A percentile compares a stretch with the other conserved stretches of the same genome.
Conservation (phyloP, 164 flowering plant genomes). For the Stephania cephalantha region DNA sequence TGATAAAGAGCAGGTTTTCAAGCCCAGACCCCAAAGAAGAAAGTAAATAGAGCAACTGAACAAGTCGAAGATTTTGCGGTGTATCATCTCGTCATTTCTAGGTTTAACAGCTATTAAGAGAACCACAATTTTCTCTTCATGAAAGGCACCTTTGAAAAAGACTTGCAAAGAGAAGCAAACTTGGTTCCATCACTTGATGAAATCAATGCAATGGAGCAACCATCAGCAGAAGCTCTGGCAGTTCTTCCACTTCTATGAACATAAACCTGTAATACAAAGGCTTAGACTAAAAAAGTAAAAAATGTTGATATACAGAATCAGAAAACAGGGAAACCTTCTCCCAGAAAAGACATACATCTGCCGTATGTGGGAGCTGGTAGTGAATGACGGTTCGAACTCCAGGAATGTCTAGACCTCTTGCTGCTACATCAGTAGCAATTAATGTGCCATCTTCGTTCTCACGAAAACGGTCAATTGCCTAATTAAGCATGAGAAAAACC, state of each 20-base stretch:
- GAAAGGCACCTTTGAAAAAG: conserved; percentile 74
- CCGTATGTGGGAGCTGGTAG: conserved; percentile 95
- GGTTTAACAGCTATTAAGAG: not conserved
- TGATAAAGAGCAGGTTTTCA: not conserved
- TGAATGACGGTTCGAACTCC: conserved; percentile 93
- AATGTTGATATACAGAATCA: not conserved
- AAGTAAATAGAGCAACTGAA: not conserved
- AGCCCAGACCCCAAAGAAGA: not conserved
- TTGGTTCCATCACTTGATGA: conserved; percentile 76
- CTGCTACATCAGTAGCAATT: conserved; percentile 94
- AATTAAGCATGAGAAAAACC: conserved; percentile 10
- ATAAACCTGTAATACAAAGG: conserved; percentile 49
- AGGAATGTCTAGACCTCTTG: conserved; percentile 91
- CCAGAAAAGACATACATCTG: conserved; percentile 51
- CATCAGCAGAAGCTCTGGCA: conserved; percentile 88
- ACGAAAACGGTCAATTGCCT: conserved; percentile 94
- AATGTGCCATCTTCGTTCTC: conserved; percentile 67
- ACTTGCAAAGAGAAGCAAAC: conserved; percentile 78
- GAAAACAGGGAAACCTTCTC: not conserved
- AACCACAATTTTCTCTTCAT: not conserved
- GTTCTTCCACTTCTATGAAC: conserved; percentile 99
- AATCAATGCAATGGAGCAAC: conserved; percentile 85
- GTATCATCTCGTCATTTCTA: not conserved
- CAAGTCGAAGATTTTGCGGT: not conserved
- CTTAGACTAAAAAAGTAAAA: conserved; percentile 4